Conservation (phyloP, 2,329 filamentous ascomycete species). For the Sordariomycetes sp. region DNA sequence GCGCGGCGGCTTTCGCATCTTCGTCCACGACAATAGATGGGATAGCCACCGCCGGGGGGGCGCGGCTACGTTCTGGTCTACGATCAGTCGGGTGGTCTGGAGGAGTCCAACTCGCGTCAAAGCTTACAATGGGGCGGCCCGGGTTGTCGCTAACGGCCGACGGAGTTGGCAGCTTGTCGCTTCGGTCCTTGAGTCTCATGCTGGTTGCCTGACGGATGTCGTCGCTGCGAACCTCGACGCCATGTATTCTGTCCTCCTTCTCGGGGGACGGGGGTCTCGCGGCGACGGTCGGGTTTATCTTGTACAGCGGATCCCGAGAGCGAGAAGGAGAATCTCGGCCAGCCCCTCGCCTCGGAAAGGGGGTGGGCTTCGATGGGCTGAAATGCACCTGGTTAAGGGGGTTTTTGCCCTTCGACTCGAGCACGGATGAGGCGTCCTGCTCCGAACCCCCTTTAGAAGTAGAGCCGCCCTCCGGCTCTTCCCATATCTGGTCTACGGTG, state of each 20-base stretch:
- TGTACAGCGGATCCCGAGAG: slow-evolving; percentile 71
- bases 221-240: slow-evolving; percentile 69
- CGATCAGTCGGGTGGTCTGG: slow-evolving; percentile 58
- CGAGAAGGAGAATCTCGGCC: slow-evolving; percentile 74
- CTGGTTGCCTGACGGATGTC: slow-evolving; percentile 86
- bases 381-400: slow-evolving; percentile 10
- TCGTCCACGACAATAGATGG: slow-evolving; percentile 5
- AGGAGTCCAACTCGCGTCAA: slow-evolving; percentile 72
- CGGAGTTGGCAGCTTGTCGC: slow-evolving; percentile 74
- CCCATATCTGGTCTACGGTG: slow-evolving; percentile 73
- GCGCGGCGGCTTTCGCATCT: slow-evolving; percentile 7
- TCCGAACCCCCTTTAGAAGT: not conserved
- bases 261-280: slow-evolving; percentile 15
- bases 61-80: slow-evolving; percentile 26
- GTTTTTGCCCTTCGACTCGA: slow-evolving; percentile 19
- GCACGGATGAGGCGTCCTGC: slow-evolving; percentile 15
- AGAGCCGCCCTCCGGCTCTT: slow-evolving; percentile 56
- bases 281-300: slow-evolving; percentile 40
- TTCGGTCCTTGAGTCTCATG: slow-evolving; percentile 78
- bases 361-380: not conserved
- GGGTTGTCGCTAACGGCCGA: slow-evolving; percentile 82
- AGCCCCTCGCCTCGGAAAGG: slow-evolving; percentile 35
- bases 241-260: slow-evolving; percentile 33
- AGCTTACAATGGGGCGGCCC: slow-evolving; percentile 93
- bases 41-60: not conserved